phyloP scores from a whole-genome alignment of 805 yeast genomes.

The Myxozyma sirexii region DNA sequence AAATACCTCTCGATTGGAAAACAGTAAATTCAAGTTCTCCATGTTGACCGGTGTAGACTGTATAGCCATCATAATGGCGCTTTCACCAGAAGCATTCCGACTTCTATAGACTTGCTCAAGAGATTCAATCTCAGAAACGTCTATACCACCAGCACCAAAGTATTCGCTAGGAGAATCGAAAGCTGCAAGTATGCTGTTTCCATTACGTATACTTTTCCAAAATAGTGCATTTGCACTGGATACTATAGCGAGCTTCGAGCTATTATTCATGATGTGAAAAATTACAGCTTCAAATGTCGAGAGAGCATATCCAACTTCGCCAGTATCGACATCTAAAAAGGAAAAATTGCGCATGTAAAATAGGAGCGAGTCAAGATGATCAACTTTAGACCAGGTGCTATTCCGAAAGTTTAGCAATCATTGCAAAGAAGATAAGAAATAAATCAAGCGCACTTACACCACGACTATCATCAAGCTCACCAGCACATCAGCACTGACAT shows the following conservation, averaged over 20 bases:
- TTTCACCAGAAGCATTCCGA: slow-evolving; percentile 57
- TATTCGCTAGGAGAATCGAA: slow-evolving; percentile 27
- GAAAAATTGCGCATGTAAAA: slow-evolving; percentile 67
- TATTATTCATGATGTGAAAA: slow-evolving; percentile 57
- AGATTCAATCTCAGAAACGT: slow-evolving; percentile 29
- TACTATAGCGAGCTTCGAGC: slow-evolving; percentile 45
- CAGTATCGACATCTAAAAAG: slow-evolving; percentile 52
- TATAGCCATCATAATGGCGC: slow-evolving; percentile 66
- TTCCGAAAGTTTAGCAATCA: neutral
- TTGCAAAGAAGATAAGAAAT: neutral
- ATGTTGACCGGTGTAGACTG: slow-evolving; percentile 47
- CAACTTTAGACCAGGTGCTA: slow-evolving; percentile 53
- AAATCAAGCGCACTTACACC: slow-evolving; percentile 47
- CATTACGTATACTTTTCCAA: slow-evolving; percentile 53
- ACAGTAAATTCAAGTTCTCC: slow-evolving; percentile 50
- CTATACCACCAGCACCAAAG: slow-evolving; percentile 26
- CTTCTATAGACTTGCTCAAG: slow-evolving; percentile 33
- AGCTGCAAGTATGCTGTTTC: slow-evolving; percentile 18
- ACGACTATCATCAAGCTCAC: slow-evolving; percentile 63
- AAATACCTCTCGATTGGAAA: slow-evolving; percentile 54
- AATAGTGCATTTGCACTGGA: slow-evolving; percentile 56
- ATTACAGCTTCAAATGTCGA: slow-evolving; percentile 85
- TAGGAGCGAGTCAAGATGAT: slow-evolving; percentile 63
- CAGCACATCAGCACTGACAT: slow-evolving; percentile 33
- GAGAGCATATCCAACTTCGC: slow-evolving; percentile 72